These are phyloP conservation scores for Talaromyces sp. DNA, from an alignment of 2,329 filamentous ascomycete species.

Conservation along the genomic window DNA sequence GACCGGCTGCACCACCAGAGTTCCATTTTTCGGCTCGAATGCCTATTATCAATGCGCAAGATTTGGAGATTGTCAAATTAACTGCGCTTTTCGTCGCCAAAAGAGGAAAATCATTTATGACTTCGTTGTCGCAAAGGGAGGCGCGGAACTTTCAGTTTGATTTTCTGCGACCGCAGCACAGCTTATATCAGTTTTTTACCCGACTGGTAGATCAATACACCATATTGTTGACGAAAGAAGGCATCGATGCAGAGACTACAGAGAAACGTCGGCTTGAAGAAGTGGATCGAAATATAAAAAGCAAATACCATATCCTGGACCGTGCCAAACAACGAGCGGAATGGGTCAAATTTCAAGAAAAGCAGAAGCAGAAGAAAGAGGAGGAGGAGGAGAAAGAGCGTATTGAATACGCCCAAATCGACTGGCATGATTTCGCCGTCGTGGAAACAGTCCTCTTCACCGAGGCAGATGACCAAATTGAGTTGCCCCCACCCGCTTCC, in stretches of 20 bases:
- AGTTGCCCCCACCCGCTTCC: conserved; percentile 83
- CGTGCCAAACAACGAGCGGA: conserved; percentile 82
- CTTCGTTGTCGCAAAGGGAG: conserved; percentile 81
- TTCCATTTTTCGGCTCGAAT: conserved; percentile 94
- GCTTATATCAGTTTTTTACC: conserved; percentile 92
- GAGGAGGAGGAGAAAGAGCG: conserved; percentile 81
- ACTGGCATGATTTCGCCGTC: conserved; percentile 97
- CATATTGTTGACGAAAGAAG: conserved; percentile 66
- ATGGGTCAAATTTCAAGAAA: conserved; percentile 78
- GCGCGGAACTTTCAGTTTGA: conserved; percentile 91
- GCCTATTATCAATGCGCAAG: conserved; percentile 94
- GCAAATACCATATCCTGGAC: conserved; percentile 76
- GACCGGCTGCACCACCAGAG: conserved; percentile 78
- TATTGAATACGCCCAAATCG: conserved; percentile 75
- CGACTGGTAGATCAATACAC: conserved; percentile 91
- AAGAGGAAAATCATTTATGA: conserved; percentile 90
- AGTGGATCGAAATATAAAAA: conserved; percentile 68
- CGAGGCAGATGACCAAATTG: conserved; percentile 78
- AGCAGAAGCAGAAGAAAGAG: conserved; percentile 83
- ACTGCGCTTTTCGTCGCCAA: conserved; percentile 91
- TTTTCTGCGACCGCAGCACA: conserved; percentile 92
- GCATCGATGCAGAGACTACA: conserved; percentile 66
- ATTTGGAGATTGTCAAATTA: conserved; percentile 69
- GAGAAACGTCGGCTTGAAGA: conserved; percentile 70
- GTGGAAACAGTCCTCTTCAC: conserved; percentile 93